Conservation (phyloP, 2,329 filamentous ascomycete genomes). For the Xylaria digitata region DNA sequence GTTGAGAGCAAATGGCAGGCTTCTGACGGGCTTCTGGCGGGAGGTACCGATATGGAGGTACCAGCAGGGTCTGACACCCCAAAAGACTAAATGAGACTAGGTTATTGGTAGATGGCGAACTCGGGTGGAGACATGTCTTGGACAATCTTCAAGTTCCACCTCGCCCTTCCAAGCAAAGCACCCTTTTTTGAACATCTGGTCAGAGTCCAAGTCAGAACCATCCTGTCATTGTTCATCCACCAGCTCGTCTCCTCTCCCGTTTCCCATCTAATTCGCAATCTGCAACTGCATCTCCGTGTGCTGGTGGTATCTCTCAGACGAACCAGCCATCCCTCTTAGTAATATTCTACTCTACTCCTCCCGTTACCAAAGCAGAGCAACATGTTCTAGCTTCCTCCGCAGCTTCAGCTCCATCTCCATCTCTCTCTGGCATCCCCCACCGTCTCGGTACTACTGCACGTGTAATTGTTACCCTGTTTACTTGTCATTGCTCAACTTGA, state of each 20-base stretch:
- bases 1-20: not conserved
- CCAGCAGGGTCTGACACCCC: slow-evolving; percentile 4
- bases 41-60: slow-evolving; percentile 23
- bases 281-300: not conserved
- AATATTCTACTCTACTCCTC: slow-evolving; percentile 1
- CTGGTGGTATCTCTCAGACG: slow-evolving; percentile 20
- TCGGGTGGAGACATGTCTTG: slow-evolving; percentile 21
- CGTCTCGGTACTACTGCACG: slow-evolving; percentile 46
- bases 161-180: slow-evolving; percentile 22
- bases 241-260: slow-evolving; percentile 6
- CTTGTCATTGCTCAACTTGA: slow-evolving; percentile 37
- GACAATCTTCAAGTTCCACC: slow-evolving; percentile 28
- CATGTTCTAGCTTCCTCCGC: slow-evolving; percentile 46
- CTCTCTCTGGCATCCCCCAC: slow-evolving; percentile 40
- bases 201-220: not conserved
- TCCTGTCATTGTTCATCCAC: slow-evolving; percentile 23
- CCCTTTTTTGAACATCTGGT: slow-evolving; percentile 24
- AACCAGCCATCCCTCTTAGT: slow-evolving; percentile 9
- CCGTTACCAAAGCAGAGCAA: slow-evolving; percentile 38
- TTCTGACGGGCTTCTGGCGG: not conserved
- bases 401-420: slow-evolving; percentile 37
- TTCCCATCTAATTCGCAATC: not conserved
- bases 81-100: slow-evolving; percentile 26
- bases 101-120: slow-evolving; percentile 5
- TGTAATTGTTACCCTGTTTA: slow-evolving; percentile 43